phyloP scores from a whole-genome alignment of 2,329 filamentous ascomycete genomes.

The Hypomyces perniciosus region DNA sequence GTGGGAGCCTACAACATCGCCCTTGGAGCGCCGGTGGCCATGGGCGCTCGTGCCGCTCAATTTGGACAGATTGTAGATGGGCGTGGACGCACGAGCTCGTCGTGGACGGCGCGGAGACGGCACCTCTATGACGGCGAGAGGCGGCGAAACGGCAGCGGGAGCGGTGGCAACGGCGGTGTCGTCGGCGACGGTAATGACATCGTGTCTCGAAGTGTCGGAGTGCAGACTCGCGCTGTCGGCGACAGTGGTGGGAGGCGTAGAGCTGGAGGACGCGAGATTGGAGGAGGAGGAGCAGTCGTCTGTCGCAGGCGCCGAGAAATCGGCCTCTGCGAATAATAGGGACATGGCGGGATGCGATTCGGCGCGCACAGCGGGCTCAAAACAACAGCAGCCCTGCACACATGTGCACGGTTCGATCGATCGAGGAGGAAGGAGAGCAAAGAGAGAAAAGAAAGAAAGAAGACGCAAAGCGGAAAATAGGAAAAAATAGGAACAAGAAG shows the following conservation, averaged over 20 bases:
- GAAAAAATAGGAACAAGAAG: neutral
- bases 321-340: conserved; percentile 27
- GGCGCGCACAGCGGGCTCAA: neutral
- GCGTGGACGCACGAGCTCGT: conserved; percentile 48
- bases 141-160: neutral
- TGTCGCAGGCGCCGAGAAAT: conserved; percentile 25
- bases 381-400: neutral
- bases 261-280: conserved; percentile 51
- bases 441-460: neutral
- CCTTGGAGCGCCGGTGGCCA: conserved; percentile 49
- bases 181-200: conserved; percentile 29
- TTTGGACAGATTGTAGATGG: conserved; percentile 61
- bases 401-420: neutral
- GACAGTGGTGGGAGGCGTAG: conserved; percentile 62
- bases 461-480: neutral
- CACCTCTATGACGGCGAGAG: conserved; percentile 7
- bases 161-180: conserved; percentile 19
- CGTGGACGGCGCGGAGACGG: conserved; percentile 42
- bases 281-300: conserved; percentile 41
- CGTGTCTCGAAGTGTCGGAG: conserved; percentile 37
- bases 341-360: conserved; percentile 22
- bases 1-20: conserved; percentile 37
- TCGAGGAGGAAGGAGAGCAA: neutral
- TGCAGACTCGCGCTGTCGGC: conserved; percentile 56
- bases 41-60: conserved; percentile 57